Conservation (phyloP, 768 basidiomycete species). For the Pilatotrama ljubarskyi region DNA sequence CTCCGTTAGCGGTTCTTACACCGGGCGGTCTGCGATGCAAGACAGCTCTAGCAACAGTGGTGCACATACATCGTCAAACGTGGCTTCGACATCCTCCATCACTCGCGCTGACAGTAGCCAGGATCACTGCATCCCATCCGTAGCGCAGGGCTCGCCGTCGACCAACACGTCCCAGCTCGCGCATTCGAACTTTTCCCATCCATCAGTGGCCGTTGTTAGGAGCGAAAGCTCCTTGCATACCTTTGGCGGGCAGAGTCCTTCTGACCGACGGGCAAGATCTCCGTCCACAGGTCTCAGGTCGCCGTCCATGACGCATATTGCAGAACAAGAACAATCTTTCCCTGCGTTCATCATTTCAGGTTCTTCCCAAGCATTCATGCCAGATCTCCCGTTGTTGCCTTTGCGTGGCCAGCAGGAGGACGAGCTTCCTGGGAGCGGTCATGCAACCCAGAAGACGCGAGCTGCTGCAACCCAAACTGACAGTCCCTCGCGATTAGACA, state of each 20-base stretch:
- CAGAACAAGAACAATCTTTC: not conserved
- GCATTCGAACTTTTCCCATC: not conserved
- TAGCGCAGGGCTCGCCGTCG: not conserved
- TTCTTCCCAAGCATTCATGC: too few species aligned
- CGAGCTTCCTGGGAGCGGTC: not conserved
- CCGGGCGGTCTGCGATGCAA: slow-evolving; percentile 7
- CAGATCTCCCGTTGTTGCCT: too few species aligned
- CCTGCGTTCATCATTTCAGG: not conserved
- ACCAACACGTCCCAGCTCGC: not conserved
- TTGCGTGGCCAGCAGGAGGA: too few species aligned
- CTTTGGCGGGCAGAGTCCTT: not conserved
- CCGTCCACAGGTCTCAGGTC: not conserved
- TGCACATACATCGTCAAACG: not conserved
- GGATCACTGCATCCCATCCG: not conserved
- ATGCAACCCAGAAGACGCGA: not conserved
- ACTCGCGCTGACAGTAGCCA: not conserved
- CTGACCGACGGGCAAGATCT: not conserved
- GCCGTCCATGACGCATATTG: not conserved
- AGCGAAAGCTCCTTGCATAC: not conserved
- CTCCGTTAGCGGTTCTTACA: slow-evolving; percentile 12
- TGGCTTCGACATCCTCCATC: not conserved
- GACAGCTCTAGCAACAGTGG: slow-evolving; percentile 15
- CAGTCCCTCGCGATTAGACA: not conserved
- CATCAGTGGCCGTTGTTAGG: not conserved
- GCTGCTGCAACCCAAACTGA: not conserved